These are phyloP conservation scores for Aspergillus unguis DNA, from an alignment of 2,329 filamentous ascomycete genomes.

Conservation along the genomic window DNA sequence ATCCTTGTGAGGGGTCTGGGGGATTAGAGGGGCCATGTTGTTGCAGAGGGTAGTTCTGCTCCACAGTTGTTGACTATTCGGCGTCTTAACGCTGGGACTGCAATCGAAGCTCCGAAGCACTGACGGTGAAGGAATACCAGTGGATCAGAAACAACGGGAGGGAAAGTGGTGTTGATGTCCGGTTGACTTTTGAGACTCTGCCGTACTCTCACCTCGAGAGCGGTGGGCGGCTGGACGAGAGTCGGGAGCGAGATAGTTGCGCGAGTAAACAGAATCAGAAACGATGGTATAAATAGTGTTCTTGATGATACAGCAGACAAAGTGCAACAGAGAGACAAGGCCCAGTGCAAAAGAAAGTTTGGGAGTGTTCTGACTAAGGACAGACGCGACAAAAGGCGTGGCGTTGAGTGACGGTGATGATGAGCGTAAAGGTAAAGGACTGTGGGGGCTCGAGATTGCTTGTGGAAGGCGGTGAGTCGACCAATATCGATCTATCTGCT, in stretches of 20 bases:
- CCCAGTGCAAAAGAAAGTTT: too few species aligned
- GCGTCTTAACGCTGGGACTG: neutral
- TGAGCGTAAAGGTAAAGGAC: slow-evolving; percentile 3
- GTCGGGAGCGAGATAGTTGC: neutral
- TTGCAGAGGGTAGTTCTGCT: slow-evolving; percentile 6
- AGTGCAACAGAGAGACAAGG: neutral
- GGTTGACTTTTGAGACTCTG: neutral
- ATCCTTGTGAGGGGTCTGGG: slow-evolving; percentile 53
- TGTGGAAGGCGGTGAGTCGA: slow-evolving; percentile 16
- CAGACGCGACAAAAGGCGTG: slow-evolving; percentile 16
- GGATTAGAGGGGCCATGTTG: slow-evolving; percentile 38
- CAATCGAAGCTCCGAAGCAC: neutral
- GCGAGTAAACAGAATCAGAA: neutral
- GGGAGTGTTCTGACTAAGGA: neutral
- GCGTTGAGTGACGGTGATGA: slow-evolving; percentile 20
- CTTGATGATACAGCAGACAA: neutral
- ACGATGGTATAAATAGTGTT: neutral
- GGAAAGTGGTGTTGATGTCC: neutral
- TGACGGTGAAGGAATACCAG: neutral
- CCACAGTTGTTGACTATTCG: neutral
- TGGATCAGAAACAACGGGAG: neutral
- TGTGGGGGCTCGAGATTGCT: slow-evolving; percentile 11
- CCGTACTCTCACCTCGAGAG: slow-evolving; percentile 3
- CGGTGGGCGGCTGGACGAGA: slow-evolving; percentile 3
- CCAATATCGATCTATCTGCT: neutral